These are phyloP conservation scores for Fraxinus sp. DNA, from an alignment of 305 asterid species.

Conservation along the genomic window DNA sequence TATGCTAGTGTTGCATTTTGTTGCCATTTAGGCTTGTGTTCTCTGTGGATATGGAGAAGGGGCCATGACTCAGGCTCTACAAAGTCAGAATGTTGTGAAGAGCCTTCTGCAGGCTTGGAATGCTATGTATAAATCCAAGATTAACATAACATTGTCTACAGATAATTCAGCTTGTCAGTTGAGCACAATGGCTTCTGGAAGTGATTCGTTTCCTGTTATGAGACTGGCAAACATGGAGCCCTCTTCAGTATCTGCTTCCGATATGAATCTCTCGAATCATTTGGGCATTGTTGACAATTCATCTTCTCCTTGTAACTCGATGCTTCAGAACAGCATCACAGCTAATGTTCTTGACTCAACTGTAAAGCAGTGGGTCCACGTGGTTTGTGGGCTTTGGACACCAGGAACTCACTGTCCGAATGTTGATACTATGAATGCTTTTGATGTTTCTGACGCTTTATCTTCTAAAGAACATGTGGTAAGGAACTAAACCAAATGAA, in stretches of 20 bases:
- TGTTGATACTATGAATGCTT: conserved; percentile 36
- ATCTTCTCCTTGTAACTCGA: background rate
- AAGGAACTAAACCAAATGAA: conserved; percentile 11
- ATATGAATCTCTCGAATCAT: conserved; percentile 1
- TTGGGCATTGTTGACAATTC: conserved; percentile 8
- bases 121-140: conserved; percentile 6
- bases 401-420: conserved; percentile 33
- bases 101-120: conserved; percentile 33
- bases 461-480: conserved; percentile 25
- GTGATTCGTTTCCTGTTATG: conserved; percentile 20
- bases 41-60: conserved; percentile 41
- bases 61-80: conserved; percentile 37
- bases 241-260: background rate
- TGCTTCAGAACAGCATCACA: conserved; percentile 23
- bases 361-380: conserved; percentile 40
- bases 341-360: conserved; percentile 25
- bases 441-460: conserved; percentile 37
- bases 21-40: conserved; percentile 33
- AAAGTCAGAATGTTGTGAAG: conserved; percentile 29
- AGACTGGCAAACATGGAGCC: conserved; percentile 18
- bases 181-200: conserved; percentile 20
- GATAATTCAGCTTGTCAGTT: conserved; percentile 2
- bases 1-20: conserved; percentile 3
- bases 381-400: conserved; percentile 45
- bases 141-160: background rate